Evolutionary conservation across 2,329 filamentous ascomycete genomes (phyloP).

Genomic region (Penicillium sp.): DNA sequence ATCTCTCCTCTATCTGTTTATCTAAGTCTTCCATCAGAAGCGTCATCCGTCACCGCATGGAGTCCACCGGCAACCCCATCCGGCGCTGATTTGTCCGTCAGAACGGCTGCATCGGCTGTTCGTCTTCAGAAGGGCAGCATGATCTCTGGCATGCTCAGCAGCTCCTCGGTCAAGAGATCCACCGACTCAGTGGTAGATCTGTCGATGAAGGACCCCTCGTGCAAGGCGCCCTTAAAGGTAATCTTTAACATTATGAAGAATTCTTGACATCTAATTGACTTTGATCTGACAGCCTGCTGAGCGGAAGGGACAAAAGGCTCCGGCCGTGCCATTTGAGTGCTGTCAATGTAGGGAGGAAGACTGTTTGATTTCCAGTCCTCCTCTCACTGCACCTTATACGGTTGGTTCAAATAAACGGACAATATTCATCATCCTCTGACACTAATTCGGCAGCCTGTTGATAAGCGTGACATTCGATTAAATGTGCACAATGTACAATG

Average conservation of each 20-base stretch:
- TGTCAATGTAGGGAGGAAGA: neutral
- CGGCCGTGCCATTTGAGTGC: neutral
- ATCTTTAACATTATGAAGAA: neutral
- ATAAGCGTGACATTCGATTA: neutral
- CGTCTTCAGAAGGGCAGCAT: neutral
- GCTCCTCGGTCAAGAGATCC: neutral
- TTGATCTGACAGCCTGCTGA: neutral
- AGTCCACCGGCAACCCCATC: neutral
- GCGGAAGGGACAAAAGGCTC: neutral
- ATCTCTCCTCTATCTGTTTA: neutral
- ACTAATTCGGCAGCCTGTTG: neutral
- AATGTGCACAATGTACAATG: neutral
- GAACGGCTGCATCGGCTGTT: neutral
- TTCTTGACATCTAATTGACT: neutral
- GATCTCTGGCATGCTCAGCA: neutral
- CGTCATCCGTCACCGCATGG: neutral
- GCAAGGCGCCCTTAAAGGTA: neutral
- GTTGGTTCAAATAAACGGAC: neutral
- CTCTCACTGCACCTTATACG: neutral
- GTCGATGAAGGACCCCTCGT: neutral
- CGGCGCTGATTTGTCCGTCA: neutral
- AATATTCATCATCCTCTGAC: neutral
- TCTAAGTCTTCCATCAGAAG: neutral
- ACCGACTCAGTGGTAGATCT: neutral
- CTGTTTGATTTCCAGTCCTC: neutral